phyloP scores from a whole-genome alignment of 2,329 filamentous ascomycete species.

The Arachnomyces sp. region DNA sequence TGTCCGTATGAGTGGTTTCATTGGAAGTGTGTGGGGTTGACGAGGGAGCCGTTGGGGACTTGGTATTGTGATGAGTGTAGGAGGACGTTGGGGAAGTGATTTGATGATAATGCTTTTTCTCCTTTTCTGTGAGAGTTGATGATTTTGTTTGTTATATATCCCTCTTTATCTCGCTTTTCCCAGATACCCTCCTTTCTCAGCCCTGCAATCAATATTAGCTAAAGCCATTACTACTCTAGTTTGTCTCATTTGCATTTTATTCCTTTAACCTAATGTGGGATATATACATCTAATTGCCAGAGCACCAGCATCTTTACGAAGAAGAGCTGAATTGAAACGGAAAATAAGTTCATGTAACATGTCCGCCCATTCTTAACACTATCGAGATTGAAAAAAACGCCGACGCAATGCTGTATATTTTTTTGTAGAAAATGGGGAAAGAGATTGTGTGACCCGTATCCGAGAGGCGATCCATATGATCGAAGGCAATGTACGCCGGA shows the following conservation, averaged over 20 bases:
- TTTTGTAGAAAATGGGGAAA: too few species aligned
- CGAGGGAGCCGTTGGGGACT: slow-evolving; percentile 50
- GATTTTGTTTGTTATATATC: slow-evolving; percentile 1
- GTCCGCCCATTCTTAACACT: too few species aligned
- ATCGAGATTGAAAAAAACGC: too few species aligned
- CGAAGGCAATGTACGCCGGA: too few species aligned
- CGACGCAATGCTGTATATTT: too few species aligned
- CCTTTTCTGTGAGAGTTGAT: neutral
- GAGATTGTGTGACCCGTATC: too few species aligned
- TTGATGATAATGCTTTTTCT: neutral
- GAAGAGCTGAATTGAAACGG: neutral
- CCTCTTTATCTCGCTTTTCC: slow-evolving; percentile 4
- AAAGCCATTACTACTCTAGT: neutral
- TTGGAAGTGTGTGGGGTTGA: slow-evolving; percentile 56
- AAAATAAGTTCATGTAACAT: neutral
- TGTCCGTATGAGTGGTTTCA: slow-evolving; percentile 63
- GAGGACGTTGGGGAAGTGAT: slow-evolving; percentile 31
- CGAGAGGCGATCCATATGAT: too few species aligned
- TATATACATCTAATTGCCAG: neutral
- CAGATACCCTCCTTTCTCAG: too few species aligned
- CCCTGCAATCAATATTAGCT: neutral
- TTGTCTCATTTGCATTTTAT: neutral
- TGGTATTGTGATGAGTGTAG: slow-evolving; percentile 51
- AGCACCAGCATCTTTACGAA: neutral
- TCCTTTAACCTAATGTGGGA: neutral